Conservation (phyloP, 345 rosid species). For the Eucalyptus virginea region DNA sequence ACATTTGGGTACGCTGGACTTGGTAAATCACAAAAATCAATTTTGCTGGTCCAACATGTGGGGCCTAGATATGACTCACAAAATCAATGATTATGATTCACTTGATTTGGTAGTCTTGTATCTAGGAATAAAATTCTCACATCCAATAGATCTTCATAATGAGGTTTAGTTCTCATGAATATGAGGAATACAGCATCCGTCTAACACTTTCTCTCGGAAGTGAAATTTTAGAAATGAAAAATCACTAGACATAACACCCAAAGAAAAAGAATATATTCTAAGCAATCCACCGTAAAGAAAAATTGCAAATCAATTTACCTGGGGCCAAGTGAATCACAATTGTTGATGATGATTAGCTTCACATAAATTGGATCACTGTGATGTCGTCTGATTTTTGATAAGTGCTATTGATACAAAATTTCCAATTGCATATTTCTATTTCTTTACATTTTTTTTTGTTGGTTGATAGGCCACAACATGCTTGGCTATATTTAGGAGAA, state of each 20-base stretch:
- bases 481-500: neutral
- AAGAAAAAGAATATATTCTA: neutral
- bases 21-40: neutral
- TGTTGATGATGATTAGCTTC: neutral
- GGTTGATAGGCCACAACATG: neutral
- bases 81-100: neutral
- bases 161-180: neutral
- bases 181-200: neutral
- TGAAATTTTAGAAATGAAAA: neutral
- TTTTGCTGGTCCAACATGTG: neutral
- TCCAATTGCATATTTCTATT: neutral
- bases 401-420: neutral
- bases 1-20: neutral
- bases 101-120: neutral
- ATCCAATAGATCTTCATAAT: neutral
- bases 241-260: neutral
- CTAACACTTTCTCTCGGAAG: neutral
- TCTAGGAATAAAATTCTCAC: neutral
- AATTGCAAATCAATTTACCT: neutral
- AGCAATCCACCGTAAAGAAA: neutral
- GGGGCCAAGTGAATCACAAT: neutral
- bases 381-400: neutral
- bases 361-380: rapidly evolving
- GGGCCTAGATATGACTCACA: neutral
- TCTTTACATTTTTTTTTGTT: neutral